Base-by-base conservation (phyloP, 495 filamentous ascomycete genomes). In the Podospora appendiculata region DNA sequence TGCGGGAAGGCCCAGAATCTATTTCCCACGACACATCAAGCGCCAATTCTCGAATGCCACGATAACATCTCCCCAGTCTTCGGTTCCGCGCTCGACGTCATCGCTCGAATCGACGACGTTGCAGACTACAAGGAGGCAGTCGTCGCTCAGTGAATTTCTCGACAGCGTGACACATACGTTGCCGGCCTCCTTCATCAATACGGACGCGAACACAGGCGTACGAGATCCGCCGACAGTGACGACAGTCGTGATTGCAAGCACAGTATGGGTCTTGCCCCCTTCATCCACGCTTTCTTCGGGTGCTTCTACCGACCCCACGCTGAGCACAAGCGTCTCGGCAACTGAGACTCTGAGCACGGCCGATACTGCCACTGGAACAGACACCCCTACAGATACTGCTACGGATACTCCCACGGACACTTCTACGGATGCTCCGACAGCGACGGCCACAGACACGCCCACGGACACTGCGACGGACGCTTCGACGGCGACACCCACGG, bases 1-100 rank as follows among this genome's bases (percentile, higher is more conserved):
- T 33, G 61, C 69, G 25, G 68, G 76, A 40, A 66, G 63, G 58
- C 80, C 80, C 7, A 76, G 68, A 58, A 75, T 75, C 56, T 84
- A 85, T 65, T 81, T 82, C 54, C 81, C 81, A 9, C 70, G 72
- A 41, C 73, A 83, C 41, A 70, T 84, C 53, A 84, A 80, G 67
- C 76, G 83, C 35, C 70, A 76, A 42, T 67, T 75, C 50, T 68
- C 66, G 60, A 79, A 80, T 54, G 58, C 63, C 42, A 79, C 74
- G 11, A 70, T 74, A 42, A 70, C 71, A 25, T 5, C 25, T 5
- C 2, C 25, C 25, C 25, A 25, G 25, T 25, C 25, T 5, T 18
- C 45, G 19, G 32, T 36, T 35, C 8, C 32, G 32, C 10, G n/a
- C 19, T 18, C 45, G 9, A 36, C 45, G 13, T n/a, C 43, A 33